phyloP scores from a whole-genome alignment of 2,329 filamentous ascomycete genomes.

The Pyrenochaeta sp. region DNA sequence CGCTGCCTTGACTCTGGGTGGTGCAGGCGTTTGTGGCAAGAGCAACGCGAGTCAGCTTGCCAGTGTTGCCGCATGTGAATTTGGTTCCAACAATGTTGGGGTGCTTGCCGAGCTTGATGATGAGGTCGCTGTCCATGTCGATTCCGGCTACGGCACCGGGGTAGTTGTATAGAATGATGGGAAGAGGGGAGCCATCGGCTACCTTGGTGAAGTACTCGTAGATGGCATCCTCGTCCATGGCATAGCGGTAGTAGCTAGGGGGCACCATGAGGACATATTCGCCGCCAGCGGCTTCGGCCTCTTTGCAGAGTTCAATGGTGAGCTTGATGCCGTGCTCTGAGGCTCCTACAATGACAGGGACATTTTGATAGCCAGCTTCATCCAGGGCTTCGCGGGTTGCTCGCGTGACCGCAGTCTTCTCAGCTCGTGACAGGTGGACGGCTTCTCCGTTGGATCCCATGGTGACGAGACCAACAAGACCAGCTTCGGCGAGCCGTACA shows the following conservation, averaged over 20 bases:
- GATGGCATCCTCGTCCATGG: slow-evolving; percentile 76
- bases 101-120: slow-evolving; percentile 80
- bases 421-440: slow-evolving; percentile 79
- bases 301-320: slow-evolving; percentile 76
- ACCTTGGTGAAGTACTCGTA: slow-evolving; percentile 77
- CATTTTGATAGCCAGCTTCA: slow-evolving; percentile 75
- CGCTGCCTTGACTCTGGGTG: slow-evolving; percentile 56
- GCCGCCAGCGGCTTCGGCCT: slow-evolving; percentile 72
- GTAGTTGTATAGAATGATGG: slow-evolving; percentile 90
- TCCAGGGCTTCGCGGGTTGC: slow-evolving; percentile 84
- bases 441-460: slow-evolving; percentile 94
- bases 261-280: slow-evolving; percentile 83
- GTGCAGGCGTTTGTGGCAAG: slow-evolving; percentile 75
- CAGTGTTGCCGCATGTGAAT: slow-evolving; percentile 90
- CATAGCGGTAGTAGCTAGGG: slow-evolving; percentile 81
- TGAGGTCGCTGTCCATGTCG: slow-evolving; percentile 87
- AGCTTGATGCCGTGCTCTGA: slow-evolving; percentile 82
- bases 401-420: slow-evolving; percentile 76
- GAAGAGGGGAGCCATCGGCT: slow-evolving; percentile 76
- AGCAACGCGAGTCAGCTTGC: slow-evolving; percentile 85
- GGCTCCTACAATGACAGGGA: slow-evolving; percentile 84
- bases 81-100: slow-evolving; percentile 88
- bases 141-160: slow-evolving; percentile 85
- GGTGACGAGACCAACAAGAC: slow-evolving; percentile 81
- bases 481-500: slow-evolving; percentile 76